These are phyloP conservation scores for Meredithiella fracta DNA, from an alignment of 2,329 filamentous ascomycete genomes.

Conservation along the genomic window DNA sequence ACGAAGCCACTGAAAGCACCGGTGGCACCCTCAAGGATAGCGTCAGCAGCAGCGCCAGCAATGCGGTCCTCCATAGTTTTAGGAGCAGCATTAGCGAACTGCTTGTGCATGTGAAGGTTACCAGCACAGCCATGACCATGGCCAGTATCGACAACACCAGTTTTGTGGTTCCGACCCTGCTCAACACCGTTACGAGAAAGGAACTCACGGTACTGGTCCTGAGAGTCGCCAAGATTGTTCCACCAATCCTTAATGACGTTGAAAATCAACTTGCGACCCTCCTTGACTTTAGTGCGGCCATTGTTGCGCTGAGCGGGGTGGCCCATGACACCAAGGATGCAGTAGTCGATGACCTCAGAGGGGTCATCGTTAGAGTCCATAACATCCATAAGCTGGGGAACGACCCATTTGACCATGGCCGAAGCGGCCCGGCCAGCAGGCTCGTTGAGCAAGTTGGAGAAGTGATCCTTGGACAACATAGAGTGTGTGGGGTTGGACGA, in stretches of 20 bases:
- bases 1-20: constrained; percentile 33
- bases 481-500: constrained; percentile 78
- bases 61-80: constrained; percentile 40
- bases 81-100: constrained; percentile 28
- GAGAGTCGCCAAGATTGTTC: constrained; percentile 44
- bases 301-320: constrained; percentile 64
- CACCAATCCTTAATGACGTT: constrained; percentile 72
- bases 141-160: constrained; percentile 66
- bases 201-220: constrained; percentile 53
- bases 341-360: constrained; percentile 53
- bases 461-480: constrained; percentile 93
- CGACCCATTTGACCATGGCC: constrained; percentile 64
- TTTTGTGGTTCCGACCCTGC: constrained; percentile 68
- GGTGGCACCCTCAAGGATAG: constrained; percentile 41
- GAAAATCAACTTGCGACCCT: constrained; percentile 66
- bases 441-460: constrained; percentile 79
- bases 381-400: constrained; percentile 74
- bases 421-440: constrained; percentile 70
- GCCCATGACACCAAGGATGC: constrained; percentile 70
- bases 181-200: constrained; percentile 64
- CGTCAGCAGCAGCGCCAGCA: constrained; percentile 37
- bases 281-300: constrained; percentile 51
- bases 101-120: constrained; percentile 63
- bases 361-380: constrained; percentile 69
- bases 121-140: constrained; percentile 70